These are phyloP conservation scores for Coleophoma cylindrospora DNA, from an alignment of 2,329 filamentous ascomycete genomes.

Conservation along the genomic window DNA sequence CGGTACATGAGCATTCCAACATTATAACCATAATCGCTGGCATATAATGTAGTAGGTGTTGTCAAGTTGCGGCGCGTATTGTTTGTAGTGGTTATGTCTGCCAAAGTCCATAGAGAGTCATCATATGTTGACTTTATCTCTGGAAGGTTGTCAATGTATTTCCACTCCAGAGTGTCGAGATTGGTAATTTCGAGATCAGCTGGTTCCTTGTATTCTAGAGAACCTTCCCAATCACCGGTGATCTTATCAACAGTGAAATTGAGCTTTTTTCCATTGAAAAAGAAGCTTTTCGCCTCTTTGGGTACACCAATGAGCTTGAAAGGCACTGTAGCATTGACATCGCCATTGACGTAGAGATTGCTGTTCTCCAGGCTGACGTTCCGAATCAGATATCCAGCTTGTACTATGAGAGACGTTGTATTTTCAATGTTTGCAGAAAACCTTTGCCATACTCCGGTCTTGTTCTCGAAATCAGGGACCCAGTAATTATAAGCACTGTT, in stretches of 20 bases:
- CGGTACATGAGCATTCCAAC: slow-evolving; percentile 63
- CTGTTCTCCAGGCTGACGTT: slow-evolving; percentile 47
- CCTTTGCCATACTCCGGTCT: slow-evolving; percentile 1
- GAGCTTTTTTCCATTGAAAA: slow-evolving; percentile 28
- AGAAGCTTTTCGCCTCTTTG: slow-evolving; percentile 54
- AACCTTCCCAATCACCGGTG: slow-evolving; percentile 39
- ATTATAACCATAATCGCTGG: slow-evolving; percentile 58
- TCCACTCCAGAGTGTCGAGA: slow-evolving; percentile 56
- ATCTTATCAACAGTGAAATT: slow-evolving; percentile 20
- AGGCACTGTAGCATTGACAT: slow-evolving; percentile 62
- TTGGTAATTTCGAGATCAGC: slow-evolving; percentile 44
- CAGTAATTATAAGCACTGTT: slow-evolving; percentile 65
- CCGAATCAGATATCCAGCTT: slow-evolving; percentile 58
- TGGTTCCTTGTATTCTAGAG: slow-evolving; percentile 43
- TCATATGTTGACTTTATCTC: slow-evolving; percentile 58
- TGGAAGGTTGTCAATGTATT: slow-evolving; percentile 63
- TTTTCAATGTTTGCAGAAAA: neutral
- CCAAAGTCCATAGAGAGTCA: slow-evolving; percentile 62
- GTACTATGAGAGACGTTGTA: slow-evolving; percentile 42
- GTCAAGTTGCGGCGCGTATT: slow-evolving; percentile 37
- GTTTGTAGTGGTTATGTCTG: slow-evolving; percentile 8
- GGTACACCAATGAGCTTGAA: slow-evolving; percentile 63
- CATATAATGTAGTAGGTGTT: slow-evolving; percentile 55
- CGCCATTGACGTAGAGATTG: slow-evolving; percentile 57
- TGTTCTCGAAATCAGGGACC: slow-evolving; percentile 29